These are phyloP conservation scores for Candida orba DNA, from an alignment of 805 yeast genomes.

Conservation along the genomic window DNA sequence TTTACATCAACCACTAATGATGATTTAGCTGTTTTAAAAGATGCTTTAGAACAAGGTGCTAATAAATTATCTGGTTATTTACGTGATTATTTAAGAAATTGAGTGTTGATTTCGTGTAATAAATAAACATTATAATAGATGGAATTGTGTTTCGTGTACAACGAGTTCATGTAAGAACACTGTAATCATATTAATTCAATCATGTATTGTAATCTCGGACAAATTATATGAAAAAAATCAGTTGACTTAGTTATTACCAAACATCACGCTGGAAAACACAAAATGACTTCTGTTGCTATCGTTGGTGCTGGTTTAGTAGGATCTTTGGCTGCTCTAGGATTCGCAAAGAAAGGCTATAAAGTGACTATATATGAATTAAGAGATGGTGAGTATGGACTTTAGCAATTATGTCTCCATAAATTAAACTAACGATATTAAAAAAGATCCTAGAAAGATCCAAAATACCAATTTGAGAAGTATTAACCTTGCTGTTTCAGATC, in stretches of 20 bases:
- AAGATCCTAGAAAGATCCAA: slow-evolving; percentile 48
- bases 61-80: slow-evolving; percentile 77
- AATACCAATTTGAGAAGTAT: slow-evolving; percentile 55
- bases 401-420: background rate
- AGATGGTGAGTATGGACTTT: slow-evolving; percentile 10
- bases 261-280: background rate
- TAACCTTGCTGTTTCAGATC: slow-evolving; percentile 78
- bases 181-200: too few species aligned
- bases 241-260: too few species aligned
- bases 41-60: slow-evolving; percentile 91
- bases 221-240: too few species aligned
- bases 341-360: slow-evolving; percentile 60
- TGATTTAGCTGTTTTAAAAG: slow-evolving; percentile 82
- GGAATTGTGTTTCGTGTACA: background rate
- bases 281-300: slow-evolving; percentile 38
- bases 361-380: slow-evolving; percentile 72
- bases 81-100: slow-evolving; percentile 70
- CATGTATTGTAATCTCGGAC: too few species aligned
- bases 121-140: background rate
- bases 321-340: slow-evolving; percentile 73
- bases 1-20: slow-evolving; percentile 76
- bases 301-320: slow-evolving; percentile 94
- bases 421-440: background rate
- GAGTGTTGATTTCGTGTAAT: background rate
- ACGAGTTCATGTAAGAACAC: too few species aligned